phyloP scores from a whole-genome alignment of 352 stramenopile genomes.

The Phytophthora capsici region DNA sequence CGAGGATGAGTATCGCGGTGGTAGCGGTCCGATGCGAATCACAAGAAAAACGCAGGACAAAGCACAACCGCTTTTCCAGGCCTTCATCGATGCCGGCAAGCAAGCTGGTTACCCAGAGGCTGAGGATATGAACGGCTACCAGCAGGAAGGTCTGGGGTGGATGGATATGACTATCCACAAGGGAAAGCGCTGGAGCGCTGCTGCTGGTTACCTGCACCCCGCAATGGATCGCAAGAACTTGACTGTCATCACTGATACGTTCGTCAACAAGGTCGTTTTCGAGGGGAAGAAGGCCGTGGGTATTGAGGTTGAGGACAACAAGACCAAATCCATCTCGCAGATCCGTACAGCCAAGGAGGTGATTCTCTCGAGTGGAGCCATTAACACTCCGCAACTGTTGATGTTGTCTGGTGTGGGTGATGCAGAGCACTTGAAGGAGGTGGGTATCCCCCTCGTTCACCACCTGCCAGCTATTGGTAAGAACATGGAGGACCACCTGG shows the following conservation, averaged over 20 bases:
- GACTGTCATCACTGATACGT: conserved; percentile 72
- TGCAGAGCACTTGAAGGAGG: conserved; percentile 64
- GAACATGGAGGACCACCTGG: conserved; percentile 88
- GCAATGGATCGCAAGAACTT: conserved; percentile 63
- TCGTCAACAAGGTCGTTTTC: conserved; percentile 83
- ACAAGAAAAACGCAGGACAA: conserved; percentile 53
- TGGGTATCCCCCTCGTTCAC: conserved; percentile 74
- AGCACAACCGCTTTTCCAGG: conserved; percentile 77
- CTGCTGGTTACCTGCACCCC: conserved; percentile 69
- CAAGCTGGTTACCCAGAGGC: conserved; percentile 81
- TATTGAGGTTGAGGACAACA: conserved; percentile 71
- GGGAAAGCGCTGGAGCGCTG: conserved; percentile 72
- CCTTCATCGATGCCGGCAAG: conserved; percentile 80
- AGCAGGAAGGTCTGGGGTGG: conserved; percentile 86
- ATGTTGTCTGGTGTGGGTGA: conserved; percentile 86
- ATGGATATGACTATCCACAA: conserved; percentile 89
- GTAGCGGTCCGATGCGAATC: conserved; percentile 70
- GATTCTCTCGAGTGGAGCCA: conserved; percentile 84
- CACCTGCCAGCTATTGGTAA: conserved; percentile 77
- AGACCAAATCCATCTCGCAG: conserved; percentile 46
- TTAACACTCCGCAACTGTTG: conserved; percentile 87
- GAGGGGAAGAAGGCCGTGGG: conserved; percentile 72
- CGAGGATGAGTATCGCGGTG: conserved; percentile 70
- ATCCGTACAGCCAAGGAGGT: conserved; percentile 77
- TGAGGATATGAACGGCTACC: conserved; percentile 86